A percentile compares a stretch with the other conserved stretches of the same genome.
Evolutionary conservation across 345 rosid genomes (phyloP).

Genomic region (Euphorbia peplus): DNA sequence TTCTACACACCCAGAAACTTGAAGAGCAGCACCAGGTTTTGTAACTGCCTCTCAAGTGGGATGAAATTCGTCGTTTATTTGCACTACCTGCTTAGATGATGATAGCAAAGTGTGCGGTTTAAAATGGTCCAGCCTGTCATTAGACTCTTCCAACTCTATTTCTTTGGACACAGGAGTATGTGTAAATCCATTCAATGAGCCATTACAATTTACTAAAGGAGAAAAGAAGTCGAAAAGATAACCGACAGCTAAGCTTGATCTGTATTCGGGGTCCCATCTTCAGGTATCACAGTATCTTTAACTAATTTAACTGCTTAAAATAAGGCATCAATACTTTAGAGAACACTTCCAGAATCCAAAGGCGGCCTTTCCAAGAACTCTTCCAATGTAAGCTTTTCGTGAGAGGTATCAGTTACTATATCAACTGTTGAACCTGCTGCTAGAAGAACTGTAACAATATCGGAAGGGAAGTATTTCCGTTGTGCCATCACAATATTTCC

Average conservation of each 20-base stretch:
- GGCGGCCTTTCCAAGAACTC: constrained; percentile 64
- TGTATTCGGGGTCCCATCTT: constrained; percentile 52
- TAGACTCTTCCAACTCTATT: constrained; percentile 8
- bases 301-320: constrained; percentile 57
- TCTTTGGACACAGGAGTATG: constrained; percentile 11
- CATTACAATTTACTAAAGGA: constrained; percentile 36
- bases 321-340: constrained; percentile 39
- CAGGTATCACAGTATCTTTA: constrained; percentile 46
- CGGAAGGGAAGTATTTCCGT: constrained; percentile 70
- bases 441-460: constrained; percentile 69
- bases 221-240: constrained; percentile 64
- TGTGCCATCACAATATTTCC: constrained; percentile 89
- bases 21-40: constrained; percentile 68
- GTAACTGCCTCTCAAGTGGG: constrained; percentile 66
- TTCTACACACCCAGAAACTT: constrained; percentile 78
- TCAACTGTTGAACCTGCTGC: constrained; percentile 52
- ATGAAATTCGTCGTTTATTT: constrained; percentile 40
- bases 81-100: constrained; percentile 59
- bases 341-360: constrained; percentile 40
- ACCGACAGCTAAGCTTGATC: constrained; percentile 75
- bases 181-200: constrained; percentile 17
- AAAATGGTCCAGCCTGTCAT: constrained; percentile 13
- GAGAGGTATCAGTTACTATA: constrained; percentile 28
- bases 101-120: constrained; percentile 40
- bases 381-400: constrained; percentile 42